Evolutionary conservation across 2,329 filamentous ascomycete genomes (phyloP).

Genomic region (Boeremia lycopersici): DNA sequence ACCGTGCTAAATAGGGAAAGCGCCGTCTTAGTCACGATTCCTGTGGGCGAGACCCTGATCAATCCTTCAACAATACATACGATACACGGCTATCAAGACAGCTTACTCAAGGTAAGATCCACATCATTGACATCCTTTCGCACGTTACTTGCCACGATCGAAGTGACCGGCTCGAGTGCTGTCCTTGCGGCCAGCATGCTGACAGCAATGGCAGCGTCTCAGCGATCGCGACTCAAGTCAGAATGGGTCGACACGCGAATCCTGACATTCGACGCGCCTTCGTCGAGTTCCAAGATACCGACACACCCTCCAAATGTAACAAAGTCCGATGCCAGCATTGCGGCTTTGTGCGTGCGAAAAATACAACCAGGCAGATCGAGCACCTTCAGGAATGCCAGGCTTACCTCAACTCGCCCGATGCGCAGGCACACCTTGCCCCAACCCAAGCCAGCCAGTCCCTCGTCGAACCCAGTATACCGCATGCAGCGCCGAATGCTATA

Average conservation of each 20-base stretch:
- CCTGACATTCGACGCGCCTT: slow-evolving; percentile 49
- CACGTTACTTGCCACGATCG: background rate
- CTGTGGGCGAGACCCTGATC: background rate
- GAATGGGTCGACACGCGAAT: slow-evolving; percentile 48
- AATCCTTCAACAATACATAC: slow-evolving; percentile 7
- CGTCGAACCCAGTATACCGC: slow-evolving; percentile 21
- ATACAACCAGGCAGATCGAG: slow-evolving; percentile 58
- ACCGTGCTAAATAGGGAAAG: background rate
- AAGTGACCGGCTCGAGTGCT: background rate
- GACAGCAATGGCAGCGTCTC: slow-evolving; percentile 18
- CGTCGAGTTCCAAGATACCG: slow-evolving; percentile 49
- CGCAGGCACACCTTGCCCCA: slow-evolving; percentile 42
- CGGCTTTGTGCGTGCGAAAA: slow-evolving; percentile 57
- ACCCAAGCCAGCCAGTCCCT: slow-evolving; percentile 26
- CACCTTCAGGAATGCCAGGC: slow-evolving; percentile 54
- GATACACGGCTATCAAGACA: slow-evolving; percentile 15
- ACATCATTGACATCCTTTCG: background rate
- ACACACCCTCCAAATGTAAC: slow-evolving; percentile 54
- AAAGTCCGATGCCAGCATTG: slow-evolving; percentile 57
- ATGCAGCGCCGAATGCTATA: slow-evolving; percentile 41
- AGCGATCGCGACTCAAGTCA: slow-evolving; percentile 1
- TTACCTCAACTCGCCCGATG: slow-evolving; percentile 54
- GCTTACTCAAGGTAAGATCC: slow-evolving; percentile 15
- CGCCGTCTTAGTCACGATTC: slow-evolving; percentile 4
- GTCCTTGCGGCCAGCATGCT: slow-evolving; percentile 13